These are phyloP conservation scores for Elsinoe necatrix DNA, from an alignment of 2,329 filamentous ascomycete genomes.

Conservation along the genomic window DNA sequence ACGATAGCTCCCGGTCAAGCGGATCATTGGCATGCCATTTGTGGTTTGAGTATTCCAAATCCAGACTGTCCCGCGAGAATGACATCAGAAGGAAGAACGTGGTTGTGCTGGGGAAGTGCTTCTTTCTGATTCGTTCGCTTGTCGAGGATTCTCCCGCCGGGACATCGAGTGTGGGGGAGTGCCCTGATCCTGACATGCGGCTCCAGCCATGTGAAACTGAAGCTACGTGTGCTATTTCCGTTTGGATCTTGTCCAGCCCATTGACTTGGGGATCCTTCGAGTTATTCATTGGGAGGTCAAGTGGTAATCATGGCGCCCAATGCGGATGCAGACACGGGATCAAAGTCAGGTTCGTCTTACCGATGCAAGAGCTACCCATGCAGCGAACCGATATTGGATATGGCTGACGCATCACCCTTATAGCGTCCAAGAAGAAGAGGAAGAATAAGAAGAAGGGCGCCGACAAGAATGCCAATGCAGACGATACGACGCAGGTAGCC, in stretches of 20 bases:
- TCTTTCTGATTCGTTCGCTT: slow-evolving; percentile 1
- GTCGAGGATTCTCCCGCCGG: not conserved
- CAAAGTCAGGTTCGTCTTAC: slow-evolving; percentile 19
- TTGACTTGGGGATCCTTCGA: not conserved
- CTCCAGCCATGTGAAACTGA: slow-evolving; percentile 13
- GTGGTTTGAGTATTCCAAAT: slow-evolving; percentile 8
- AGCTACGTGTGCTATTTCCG: slow-evolving; percentile 12
- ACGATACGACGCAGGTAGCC: slow-evolving; percentile 26
- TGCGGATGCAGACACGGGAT: slow-evolving; percentile 16
- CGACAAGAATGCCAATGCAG: slow-evolving; percentile 36
- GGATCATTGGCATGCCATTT: not conserved
- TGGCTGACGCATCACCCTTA: slow-evolving; percentile 20
- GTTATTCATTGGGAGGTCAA: not conserved
- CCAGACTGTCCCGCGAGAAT: not conserved
- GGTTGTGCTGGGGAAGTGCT: slow-evolving; percentile 3
- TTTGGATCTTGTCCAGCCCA: not conserved
- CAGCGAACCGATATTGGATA: not conserved
- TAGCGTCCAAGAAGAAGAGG: slow-evolving; percentile 47
- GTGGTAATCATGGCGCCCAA: slow-evolving; percentile 19
- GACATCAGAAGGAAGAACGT: not conserved
- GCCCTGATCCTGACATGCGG: slow-evolving; percentile 1
- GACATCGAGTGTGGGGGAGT: not conserved
- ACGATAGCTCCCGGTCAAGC: not conserved
- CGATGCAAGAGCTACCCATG: not conserved
- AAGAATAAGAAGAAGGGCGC: slow-evolving; percentile 50